These are phyloP conservation scores for Edaphochlamys debaryana DNA, from an alignment of 139 green algal species.

Conservation along the genomic window DNA sequence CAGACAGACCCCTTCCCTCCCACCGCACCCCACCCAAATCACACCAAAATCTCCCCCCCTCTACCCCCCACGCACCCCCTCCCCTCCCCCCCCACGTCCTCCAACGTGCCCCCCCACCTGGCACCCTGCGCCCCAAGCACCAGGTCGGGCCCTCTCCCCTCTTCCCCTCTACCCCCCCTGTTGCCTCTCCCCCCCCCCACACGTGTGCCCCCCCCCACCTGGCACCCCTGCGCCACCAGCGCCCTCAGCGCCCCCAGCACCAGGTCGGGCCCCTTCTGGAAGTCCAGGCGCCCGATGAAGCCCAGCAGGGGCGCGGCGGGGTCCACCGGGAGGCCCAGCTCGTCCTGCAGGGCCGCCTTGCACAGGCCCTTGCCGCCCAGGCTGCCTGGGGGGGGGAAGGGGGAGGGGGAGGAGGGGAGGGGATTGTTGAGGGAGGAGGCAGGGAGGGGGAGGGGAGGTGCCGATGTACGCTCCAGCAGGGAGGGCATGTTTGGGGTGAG, in stretches of 20 bases:
- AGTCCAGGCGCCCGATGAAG: constrained; percentile 83
- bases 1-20: too few relatives aligned
- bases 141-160: not conserved
- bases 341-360: constrained; percentile 70
- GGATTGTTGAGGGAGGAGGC: too few relatives aligned
- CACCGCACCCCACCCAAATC: too few relatives aligned
- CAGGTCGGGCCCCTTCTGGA: constrained; percentile 84
- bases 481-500: too few relatives aligned
- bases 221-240: constrained; percentile 62
- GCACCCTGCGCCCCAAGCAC: too few relatives aligned
- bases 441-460: too few relatives aligned
- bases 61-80: too few relatives aligned
- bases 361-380: constrained; percentile 70
- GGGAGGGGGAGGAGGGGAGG: constrained; percentile 19
- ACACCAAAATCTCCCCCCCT: too few relatives aligned
- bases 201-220: constrained; percentile 35
- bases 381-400: not conserved
- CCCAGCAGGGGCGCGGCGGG: constrained; percentile 67
- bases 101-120: too few relatives aligned
- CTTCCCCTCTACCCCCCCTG: not conserved
- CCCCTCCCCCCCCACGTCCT: too few relatives aligned
- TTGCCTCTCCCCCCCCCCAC: not conserved
- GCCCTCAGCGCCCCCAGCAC: constrained; percentile 63
- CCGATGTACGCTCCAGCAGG: too few relatives aligned
- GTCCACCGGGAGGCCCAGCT: constrained; percentile 62